Evolutionary conservation across 1,284 basidiomycete genomes (phyloP).

Genomic region (Tilletia indica): DNA sequence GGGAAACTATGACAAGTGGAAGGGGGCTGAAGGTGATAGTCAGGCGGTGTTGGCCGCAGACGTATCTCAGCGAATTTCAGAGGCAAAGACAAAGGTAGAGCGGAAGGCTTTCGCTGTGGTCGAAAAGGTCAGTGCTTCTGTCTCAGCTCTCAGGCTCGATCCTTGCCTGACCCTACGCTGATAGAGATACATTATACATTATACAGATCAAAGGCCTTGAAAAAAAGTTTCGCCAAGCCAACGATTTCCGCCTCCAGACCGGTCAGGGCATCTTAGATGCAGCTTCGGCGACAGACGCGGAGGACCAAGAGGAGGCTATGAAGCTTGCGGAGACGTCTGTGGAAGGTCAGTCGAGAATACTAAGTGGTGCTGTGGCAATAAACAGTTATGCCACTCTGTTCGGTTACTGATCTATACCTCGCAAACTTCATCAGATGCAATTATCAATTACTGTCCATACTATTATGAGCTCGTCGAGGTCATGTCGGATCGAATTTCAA

Average conservation of each 20-base stretch:
- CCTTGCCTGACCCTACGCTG: neutral
- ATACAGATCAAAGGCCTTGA: slow-evolving; percentile 1
- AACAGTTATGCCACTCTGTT: too few relatives aligned
- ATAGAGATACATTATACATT: too few relatives aligned
- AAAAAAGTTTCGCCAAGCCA: neutral
- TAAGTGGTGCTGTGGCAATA: neutral
- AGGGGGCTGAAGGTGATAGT: neutral
- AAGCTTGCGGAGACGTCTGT: neutral
- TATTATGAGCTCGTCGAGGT: neutral
- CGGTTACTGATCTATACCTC: too few relatives aligned
- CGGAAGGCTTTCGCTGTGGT: neutral
- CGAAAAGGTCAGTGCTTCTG: neutral
- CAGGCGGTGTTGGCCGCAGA: neutral
- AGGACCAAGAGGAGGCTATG: neutral
- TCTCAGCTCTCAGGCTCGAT: neutral
- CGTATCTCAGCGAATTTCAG: neutral
- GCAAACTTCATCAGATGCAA: neutral
- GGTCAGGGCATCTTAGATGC: neutral
- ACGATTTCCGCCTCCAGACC: neutral
- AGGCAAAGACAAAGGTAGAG: neutral
- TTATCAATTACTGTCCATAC: neutral
- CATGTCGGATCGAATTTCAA: neutral
- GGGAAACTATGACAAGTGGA: neutral
- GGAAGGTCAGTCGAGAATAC: neutral
- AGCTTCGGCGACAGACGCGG: neutral